Conservation (phyloP, 2,329 filamentous ascomycete species). For the Cladosporium sp. region DNA sequence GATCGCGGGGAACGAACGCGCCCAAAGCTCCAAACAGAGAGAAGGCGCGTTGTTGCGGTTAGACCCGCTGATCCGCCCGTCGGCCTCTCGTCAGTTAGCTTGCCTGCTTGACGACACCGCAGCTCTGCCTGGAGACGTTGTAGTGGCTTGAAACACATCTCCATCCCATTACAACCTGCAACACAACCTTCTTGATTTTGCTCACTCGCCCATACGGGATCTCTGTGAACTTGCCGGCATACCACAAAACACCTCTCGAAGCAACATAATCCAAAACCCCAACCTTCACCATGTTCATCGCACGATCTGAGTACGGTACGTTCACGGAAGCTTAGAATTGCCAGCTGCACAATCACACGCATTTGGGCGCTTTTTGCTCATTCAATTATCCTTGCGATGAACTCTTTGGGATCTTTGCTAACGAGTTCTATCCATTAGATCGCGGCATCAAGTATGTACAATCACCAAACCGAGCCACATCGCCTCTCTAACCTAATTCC, state of each 20-base stretch:
- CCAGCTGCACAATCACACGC: slow-evolving; percentile 10
- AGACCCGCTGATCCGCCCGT: slow-evolving; percentile 3
- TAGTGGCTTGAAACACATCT: not conserved
- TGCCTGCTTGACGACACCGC: slow-evolving; percentile 13
- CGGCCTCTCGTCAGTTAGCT: too few relatives aligned
- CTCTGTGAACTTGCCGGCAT: too few relatives aligned
- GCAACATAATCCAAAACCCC: not conserved
- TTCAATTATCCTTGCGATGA: too few relatives aligned
- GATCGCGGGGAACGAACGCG: slow-evolving; percentile 9
- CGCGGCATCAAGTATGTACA: slow-evolving; percentile 84
- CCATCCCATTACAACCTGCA: too few relatives aligned
- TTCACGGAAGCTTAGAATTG: slow-evolving; percentile 19
- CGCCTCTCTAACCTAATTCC: slow-evolving; percentile 24
- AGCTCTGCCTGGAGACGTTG: slow-evolving; percentile 7
- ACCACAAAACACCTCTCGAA: too few relatives aligned
- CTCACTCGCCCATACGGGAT: too few relatives aligned
- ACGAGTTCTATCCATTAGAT: slow-evolving; percentile 53
- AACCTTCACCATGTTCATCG: slow-evolving; percentile 78
- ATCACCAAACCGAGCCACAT: slow-evolving; percentile 62
- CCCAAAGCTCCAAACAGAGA: slow-evolving; percentile 7
- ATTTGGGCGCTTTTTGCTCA: too few relatives aligned
- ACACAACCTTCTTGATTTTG: not conserved
- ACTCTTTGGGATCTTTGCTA: slow-evolving; percentile 16
- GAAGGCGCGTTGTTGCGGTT: slow-evolving; percentile 4
- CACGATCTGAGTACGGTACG: slow-evolving; percentile 99